Percentiles rank a stretch among this genome's conserved stretches.
Evolutionary conservation across 2,329 filamentous ascomycete species (phyloP).

Genomic region (Leptosphaerulina australis): DNA sequence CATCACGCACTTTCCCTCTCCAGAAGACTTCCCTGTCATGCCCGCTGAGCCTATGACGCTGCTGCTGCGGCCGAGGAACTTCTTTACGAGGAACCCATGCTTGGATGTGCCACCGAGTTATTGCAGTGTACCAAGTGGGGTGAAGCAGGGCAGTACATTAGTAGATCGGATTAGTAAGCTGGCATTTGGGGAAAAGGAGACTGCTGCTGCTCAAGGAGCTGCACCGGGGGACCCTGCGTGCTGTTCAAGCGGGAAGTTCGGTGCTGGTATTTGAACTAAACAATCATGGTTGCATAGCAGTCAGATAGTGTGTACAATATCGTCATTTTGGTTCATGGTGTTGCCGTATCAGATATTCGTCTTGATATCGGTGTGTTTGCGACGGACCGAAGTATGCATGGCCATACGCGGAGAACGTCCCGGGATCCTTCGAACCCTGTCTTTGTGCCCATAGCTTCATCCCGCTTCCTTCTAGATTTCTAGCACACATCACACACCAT

Average conservation of each 20-base stretch:
- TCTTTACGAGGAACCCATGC: conserved; percentile 79
- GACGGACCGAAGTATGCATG: not conserved
- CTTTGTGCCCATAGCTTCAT: conserved; percentile 16
- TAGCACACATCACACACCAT: conserved; percentile 6
- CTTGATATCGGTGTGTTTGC: too few relatives aligned
- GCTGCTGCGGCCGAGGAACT: conserved; percentile 78
- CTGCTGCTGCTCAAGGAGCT: conserved; percentile 12
- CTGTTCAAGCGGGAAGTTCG: conserved; percentile 29
- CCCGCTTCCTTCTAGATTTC: conserved; percentile 1
- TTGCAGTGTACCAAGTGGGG: conserved; percentile 72
- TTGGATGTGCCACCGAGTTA: conserved; percentile 82
- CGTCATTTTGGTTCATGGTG: too few relatives aligned
- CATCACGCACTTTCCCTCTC: conserved; percentile 84
- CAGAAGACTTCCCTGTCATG: conserved; percentile 94
- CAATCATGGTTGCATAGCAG: too few relatives aligned
- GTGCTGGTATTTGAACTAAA: conserved; percentile 21
- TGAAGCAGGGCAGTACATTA: conserved; percentile 56
- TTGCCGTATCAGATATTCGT: too few relatives aligned
- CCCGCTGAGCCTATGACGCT: conserved; percentile 80
- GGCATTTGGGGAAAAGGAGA: conserved; percentile 53
- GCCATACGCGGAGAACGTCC: conserved; percentile 15
- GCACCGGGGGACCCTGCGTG: conserved; percentile 12
- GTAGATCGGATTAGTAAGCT: conserved; percentile 59
- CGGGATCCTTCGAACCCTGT: conserved; percentile 9
- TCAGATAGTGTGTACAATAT: too few relatives aligned